Evolutionary conservation across 139 green algal species (phyloP).

Genomic region (Zygnema circumcarinatum): DNA sequence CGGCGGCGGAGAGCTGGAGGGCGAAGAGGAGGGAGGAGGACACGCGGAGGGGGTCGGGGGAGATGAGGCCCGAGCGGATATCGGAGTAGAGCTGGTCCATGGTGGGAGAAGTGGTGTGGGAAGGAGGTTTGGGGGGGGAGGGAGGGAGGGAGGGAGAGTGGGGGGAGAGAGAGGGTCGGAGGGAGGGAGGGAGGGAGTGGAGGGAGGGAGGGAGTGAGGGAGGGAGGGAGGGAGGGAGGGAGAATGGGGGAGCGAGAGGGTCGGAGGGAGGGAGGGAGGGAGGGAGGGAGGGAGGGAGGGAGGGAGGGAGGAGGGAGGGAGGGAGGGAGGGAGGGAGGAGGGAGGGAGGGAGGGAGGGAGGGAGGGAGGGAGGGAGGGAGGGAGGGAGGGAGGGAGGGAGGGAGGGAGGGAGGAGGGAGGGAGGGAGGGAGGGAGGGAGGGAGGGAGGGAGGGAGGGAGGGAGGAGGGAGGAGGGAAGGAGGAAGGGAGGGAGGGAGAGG

Average conservation of each 20-base stretch:
- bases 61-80: neutral
- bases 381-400: neutral
- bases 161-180: neutral
- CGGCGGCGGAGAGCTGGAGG: constrained; percentile 39
- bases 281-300: neutral
- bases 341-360: neutral
- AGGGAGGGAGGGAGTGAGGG: neutral
- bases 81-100: neutral
- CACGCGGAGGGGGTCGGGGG: neutral
- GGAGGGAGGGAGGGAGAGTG: neutral
- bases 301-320: neutral
- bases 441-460: neutral
- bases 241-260: neutral
- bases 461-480: neutral
- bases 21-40: constrained; percentile 20
- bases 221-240: neutral
- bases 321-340: no score
- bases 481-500: neutral
- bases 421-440: neutral
- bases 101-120: neutral
- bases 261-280: neutral
- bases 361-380: neutral
- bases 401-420: neutral
- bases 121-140: neutral
- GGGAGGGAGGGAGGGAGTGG: neutral